Base-by-base conservation (phyloP, 2,329 filamentous ascomycete species). In the Xylariaceae sp. region DNA sequence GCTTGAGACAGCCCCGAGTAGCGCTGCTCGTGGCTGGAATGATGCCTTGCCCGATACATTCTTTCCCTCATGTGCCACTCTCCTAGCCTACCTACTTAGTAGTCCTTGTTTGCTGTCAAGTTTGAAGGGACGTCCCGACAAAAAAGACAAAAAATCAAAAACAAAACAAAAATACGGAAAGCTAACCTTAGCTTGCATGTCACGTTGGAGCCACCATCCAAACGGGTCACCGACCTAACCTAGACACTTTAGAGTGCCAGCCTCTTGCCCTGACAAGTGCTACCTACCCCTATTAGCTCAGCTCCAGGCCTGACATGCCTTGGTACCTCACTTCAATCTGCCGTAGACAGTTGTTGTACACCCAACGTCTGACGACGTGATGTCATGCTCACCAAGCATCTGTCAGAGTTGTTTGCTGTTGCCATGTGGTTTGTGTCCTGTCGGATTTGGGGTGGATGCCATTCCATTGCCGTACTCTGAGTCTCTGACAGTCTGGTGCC, bases 1-100 rank as follows among this genome's bases (percentile, higher is more conserved):
- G 38, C 38, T 48, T 38, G 30, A 43, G 41, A 43, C 42, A 52
- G 53, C 48, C 36, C 48, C 45, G 49, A 52, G 50, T 47, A 41
- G 38, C 43, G 48, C 46, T 39, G 43, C 46, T 16, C 37, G 47
- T 52, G 53, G 50, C 51, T 58, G 55, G 55, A 57, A 58, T 56
- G 50, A 30, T 17, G 8, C 46, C 50, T 51, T 47, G 38, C 36
- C 42, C 33, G 14, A 34, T 28, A 37, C 55, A 58, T 58, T 58
- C 54, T 56, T 57, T 42, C 44, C 50, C 36, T n/a, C n/a, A n/a
- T 41, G 40, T 38, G 41, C 45, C 44, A 47, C 48, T 47, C 48
- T 44, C 45, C 45, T 36, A 24, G 30, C n/a, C n/a, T n/a, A n/a
- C n/a, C n/a, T n/a, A n/a, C n/a, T n/a, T n/a, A n/a, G n/a, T 32